Percentiles rank a stretch among this genome's conserved stretches.
Evolutionary conservation across 257 asterid species (phyloP).

Genomic region (Gentiana macrophylla): DNA sequence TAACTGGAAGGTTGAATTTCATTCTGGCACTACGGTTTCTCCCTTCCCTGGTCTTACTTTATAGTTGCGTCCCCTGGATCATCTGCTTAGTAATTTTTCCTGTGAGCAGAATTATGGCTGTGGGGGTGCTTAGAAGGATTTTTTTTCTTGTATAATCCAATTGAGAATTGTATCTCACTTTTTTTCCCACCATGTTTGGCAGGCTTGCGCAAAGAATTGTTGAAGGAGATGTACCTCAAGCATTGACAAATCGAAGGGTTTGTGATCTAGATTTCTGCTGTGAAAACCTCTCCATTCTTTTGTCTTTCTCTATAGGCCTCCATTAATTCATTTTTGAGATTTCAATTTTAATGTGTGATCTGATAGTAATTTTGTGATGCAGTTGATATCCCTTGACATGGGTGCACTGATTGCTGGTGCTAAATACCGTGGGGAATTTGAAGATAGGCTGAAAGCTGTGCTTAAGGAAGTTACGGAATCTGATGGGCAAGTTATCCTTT

Average conservation of each 20-base stretch:
- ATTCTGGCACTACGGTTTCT: no score
- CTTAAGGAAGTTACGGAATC: slow-evolving; percentile 95
- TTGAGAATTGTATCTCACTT: neutral
- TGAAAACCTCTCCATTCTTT: slow-evolving; percentile 4
- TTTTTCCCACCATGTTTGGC: slow-evolving; percentile 17
- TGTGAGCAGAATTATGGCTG: no score
- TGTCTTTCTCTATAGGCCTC: neutral
- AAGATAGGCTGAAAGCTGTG: slow-evolving; percentile 90
- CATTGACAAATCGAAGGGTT: slow-evolving; percentile 87
- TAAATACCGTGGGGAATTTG: slow-evolving; percentile 95
- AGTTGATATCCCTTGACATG: slow-evolving; percentile 97
- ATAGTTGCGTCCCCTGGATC: no score
- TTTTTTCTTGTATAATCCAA: neutral
- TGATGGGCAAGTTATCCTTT: slow-evolving; percentile 81
- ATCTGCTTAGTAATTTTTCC: no score
- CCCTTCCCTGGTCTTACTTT: no score
- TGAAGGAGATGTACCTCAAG: slow-evolving; percentile 99
- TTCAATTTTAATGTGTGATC: no score
- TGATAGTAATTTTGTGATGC: slow-evolving; percentile 11
- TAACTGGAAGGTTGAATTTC: no score
- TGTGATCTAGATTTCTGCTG: slow-evolving; percentile 19
- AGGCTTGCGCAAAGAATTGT: slow-evolving; percentile 99
- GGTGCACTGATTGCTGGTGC: slow-evolving; percentile 98
- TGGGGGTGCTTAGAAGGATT: neutral
- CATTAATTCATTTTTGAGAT: no score